Conservation (phyloP, 169 alveolate genomes). For the Plasmodium reichenowi region DNA sequence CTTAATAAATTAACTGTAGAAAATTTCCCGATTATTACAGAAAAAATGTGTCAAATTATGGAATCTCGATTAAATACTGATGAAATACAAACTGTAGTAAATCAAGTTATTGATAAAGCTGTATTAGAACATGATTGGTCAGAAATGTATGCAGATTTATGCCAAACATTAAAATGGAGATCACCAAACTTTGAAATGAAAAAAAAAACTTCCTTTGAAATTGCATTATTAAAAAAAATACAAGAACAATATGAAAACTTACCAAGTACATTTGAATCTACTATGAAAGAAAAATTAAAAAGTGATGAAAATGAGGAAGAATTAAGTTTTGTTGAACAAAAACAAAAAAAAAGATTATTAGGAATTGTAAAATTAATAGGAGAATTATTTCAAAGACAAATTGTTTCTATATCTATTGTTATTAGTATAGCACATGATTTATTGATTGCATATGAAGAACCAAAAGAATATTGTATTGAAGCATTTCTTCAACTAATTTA, state of each 20-base stretch:
- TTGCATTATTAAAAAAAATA: conserved; percentile 83
- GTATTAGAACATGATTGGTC: conserved; percentile 93
- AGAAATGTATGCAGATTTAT: conserved; percentile 94
- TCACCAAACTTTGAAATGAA: conserved; percentile 84
- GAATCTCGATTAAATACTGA: conserved; percentile 83
- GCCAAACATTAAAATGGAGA: conserved; percentile 89
- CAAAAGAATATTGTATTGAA: conserved; percentile 92
- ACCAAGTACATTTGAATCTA: conserved; percentile 78
- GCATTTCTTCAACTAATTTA: conserved; percentile 91
- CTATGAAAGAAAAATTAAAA: conserved; percentile 78
- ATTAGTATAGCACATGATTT: conserved; percentile 91
- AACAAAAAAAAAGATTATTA: conserved; percentile 87
- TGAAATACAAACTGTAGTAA: conserved; percentile 87
- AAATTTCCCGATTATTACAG: conserved; percentile 91
- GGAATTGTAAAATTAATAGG: conserved; percentile 94
- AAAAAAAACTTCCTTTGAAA: conserved; percentile 85
- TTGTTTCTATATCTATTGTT: conserved; percentile 90
- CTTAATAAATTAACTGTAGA: conserved; percentile 92
- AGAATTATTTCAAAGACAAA: conserved; percentile 90
- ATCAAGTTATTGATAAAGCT: conserved; percentile 89
- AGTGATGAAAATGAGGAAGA: conserved; percentile 80
- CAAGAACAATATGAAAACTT: conserved; percentile 84
- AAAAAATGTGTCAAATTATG: conserved; percentile 89
- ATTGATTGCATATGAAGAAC: conserved; percentile 89
- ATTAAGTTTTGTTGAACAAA: conserved; percentile 79